Percentiles rank a stretch among this genome's conserved stretches.
phyloP scores from a whole-genome alignment of 805 yeast species.

The Metschnikowia lunata region DNA sequence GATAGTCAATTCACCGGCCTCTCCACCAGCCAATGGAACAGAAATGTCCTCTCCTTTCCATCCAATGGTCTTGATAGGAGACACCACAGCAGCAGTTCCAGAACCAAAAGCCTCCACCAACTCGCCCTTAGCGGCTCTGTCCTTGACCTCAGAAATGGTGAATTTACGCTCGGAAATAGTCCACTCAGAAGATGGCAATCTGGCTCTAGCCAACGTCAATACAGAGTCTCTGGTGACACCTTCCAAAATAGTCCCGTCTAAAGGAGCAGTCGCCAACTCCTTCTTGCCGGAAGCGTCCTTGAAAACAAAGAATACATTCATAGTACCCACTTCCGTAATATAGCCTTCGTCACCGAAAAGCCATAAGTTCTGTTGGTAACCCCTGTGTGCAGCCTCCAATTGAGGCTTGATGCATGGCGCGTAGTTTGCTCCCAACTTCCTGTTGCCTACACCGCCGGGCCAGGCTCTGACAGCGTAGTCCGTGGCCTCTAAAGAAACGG shows the following conservation, averaged over 20 bases:
- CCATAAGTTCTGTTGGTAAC: constrained; percentile 96
- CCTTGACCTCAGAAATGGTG: constrained; percentile 75
- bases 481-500: constrained; percentile 90
- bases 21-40: constrained; percentile 79
- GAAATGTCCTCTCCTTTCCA: constrained; percentile 67
- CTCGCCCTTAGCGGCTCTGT: constrained; percentile 73
- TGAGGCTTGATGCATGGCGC: constrained; percentile 95
- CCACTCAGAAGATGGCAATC: constrained; percentile 77
- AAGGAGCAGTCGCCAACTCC: constrained; percentile 92
- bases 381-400: constrained; percentile 82
- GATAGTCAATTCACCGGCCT: constrained; percentile 78
- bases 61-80: constrained; percentile 86
- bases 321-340: constrained; percentile 96
- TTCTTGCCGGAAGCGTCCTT: constrained; percentile 77
- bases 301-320: constrained; percentile 91
- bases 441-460: constrained; percentile 99
- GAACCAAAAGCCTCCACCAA: constrained; percentile 93
- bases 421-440: constrained; percentile 94
- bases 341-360: constrained; percentile 82
- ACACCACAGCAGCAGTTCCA: constrained; percentile 96
- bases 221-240: constrained; percentile 96
- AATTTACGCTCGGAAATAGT: constrained; percentile 75
- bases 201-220: constrained; percentile 69
- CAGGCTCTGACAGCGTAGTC: constrained; percentile 96
- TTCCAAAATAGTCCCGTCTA: constrained; percentile 94